Evolutionary conservation across 371 early-diverging fungal genomes (phyloP).

Genomic region (Syncephalis plumigaleata): DNA sequence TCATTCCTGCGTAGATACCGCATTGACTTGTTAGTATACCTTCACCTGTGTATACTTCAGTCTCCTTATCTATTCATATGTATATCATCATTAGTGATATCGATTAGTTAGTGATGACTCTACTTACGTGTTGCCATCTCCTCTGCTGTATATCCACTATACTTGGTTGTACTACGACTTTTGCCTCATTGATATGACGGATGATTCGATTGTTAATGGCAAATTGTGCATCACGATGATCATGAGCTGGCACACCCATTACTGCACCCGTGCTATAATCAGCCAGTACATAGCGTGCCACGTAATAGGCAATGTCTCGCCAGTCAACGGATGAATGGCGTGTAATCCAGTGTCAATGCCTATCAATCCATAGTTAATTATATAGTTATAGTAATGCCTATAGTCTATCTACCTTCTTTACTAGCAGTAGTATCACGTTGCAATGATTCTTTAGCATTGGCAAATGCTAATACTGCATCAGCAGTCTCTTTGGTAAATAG

Average conservation of each 20-base stretch:
- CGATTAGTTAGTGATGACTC: too few species aligned
- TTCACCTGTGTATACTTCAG: slow-evolving; percentile 22
- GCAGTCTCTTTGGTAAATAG: slow-evolving; percentile 26
- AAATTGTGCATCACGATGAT: slow-evolving; percentile 58
- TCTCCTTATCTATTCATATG: background rate
- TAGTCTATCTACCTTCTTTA: slow-evolving; percentile 16
- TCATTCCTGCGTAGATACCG: slow-evolving; percentile 34
- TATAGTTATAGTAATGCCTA: background rate
- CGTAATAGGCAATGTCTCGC: slow-evolving; percentile 49
- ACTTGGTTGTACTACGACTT: slow-evolving; percentile 18
- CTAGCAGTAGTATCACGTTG: slow-evolving; percentile 24
- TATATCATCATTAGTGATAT: too few species aligned
- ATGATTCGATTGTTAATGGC: slow-evolving; percentile 25
- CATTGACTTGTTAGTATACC: slow-evolving; percentile 35
- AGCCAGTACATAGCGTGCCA: slow-evolving; percentile 57
- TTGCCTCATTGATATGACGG: slow-evolving; percentile 8
- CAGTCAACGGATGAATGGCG: slow-evolving; percentile 44
- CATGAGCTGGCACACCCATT: slow-evolving; percentile 80
- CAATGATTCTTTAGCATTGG: slow-evolving; percentile 22
- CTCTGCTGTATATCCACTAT: too few species aligned
- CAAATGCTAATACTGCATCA: slow-evolving; percentile 26
- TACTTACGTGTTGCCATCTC: too few species aligned
- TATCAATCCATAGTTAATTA: background rate
- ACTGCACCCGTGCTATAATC: slow-evolving; percentile 77
- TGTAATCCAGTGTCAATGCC: slow-evolving; percentile 48